These are phyloP conservation scores for Monosporascus sp. DNA, from an alignment of 2,329 filamentous ascomycete genomes.

Conservation along the genomic window DNA sequence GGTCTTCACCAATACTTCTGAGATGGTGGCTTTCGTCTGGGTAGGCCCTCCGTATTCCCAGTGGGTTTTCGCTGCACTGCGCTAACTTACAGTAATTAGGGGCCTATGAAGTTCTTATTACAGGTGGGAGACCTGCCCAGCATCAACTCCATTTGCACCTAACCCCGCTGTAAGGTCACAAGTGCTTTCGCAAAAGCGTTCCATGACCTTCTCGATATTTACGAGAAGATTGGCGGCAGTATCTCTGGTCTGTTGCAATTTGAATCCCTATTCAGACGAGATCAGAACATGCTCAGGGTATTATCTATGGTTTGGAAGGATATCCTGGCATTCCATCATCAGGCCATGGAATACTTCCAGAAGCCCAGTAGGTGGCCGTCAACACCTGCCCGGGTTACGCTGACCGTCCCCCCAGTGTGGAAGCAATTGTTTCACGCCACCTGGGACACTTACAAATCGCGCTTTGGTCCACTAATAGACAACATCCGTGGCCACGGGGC, in stretches of 20 bases:
- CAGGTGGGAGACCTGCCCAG: conserved; percentile 1
- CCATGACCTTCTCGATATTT: conserved; percentile 9
- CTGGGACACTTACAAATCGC: conserved; percentile 18
- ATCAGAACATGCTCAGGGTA: conserved; percentile 9
- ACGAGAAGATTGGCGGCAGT: conserved; percentile 12
- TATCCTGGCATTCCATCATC: conserved; percentile 15
- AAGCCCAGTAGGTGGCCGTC: conserved; percentile 9
- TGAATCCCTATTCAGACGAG: conserved; percentile 10
- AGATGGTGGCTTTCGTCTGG: conserved; percentile 22
- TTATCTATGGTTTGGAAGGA: conserved; percentile 13
- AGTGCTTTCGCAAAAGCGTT: conserved; percentile 7
- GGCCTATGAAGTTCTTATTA: conserved; percentile 15
- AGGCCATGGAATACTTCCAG: conserved; percentile 12
- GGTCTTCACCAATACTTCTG: conserved; percentile 12
- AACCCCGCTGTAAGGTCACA: neutral
- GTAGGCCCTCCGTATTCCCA: conserved; percentile 4
- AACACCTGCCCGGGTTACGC: too few relatives aligned
- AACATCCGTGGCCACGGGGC: conserved; percentile 11
- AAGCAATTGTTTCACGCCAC: conserved; percentile 18
- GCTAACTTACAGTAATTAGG: neutral
- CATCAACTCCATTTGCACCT: neutral
- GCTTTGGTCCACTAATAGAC: conserved; percentile 8
- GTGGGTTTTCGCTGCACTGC: neutral
- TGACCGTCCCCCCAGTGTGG: conserved; percentile 14
- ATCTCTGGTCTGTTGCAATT: conserved; percentile 15